Conservation (phyloP, 2,329 filamentous ascomycete genomes). For the Apiospora aurea region DNA sequence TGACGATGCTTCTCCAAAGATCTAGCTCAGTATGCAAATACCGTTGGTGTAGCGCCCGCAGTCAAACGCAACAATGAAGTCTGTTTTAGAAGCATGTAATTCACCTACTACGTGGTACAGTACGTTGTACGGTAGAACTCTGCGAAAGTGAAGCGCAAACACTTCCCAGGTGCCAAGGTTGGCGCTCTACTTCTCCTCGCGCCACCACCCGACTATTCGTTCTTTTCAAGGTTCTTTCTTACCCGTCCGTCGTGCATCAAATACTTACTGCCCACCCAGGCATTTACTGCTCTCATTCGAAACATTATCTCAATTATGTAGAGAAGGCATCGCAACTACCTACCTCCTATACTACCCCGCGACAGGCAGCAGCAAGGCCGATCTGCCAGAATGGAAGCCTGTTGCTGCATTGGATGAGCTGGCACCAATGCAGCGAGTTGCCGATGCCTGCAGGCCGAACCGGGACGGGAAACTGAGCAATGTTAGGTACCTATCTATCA, state of each 20-base stretch:
- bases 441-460: not conserved
- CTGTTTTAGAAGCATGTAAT: slow-evolving; percentile 6
- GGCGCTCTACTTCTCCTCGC: not conserved
- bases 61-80: slow-evolving; percentile 16
- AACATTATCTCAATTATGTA: not conserved
- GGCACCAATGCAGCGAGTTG: slow-evolving; percentile 8
- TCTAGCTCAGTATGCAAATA: slow-evolving; percentile 3
- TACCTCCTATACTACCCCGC: not conserved
- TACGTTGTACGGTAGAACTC: too few relatives aligned
- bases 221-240: not conserved
- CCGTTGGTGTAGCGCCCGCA: slow-evolving; percentile 11
- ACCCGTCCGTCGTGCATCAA: not conserved
- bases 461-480: slow-evolving; percentile 16
- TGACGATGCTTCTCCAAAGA: slow-evolving; percentile 12
- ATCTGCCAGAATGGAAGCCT: not conserved
- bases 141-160: not conserved
- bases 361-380: not conserved
- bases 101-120: not conserved
- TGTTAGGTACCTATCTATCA: not conserved
- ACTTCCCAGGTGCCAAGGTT: not conserved
- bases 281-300: not conserved
- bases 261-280: not conserved
- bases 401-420: slow-evolving; percentile 3
- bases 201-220: not conserved
- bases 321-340: not conserved